Conservation (phyloP, 2,329 filamentous ascomycete species). For the Colletotrichum sublineola region DNA sequence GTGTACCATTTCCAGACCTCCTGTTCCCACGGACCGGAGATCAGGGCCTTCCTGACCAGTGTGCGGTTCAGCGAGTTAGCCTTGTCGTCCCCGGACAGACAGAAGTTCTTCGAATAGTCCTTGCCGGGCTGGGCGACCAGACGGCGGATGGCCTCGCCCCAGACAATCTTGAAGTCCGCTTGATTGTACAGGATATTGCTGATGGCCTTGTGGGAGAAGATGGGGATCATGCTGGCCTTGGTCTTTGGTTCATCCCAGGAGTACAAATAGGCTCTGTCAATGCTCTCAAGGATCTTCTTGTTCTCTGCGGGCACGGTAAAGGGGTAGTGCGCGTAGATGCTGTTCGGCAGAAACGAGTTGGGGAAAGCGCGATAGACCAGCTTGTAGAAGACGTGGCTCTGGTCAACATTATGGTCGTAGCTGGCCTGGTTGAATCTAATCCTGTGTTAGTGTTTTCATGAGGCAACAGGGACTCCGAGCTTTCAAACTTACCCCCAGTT, state of each 20-base stretch:
- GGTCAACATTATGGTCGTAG: constrained; percentile 69
- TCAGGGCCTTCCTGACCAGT: constrained; percentile 58
- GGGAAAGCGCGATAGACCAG: constrained; percentile 74
- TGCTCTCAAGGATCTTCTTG: constrained; percentile 67
- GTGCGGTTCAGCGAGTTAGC: constrained; percentile 56
- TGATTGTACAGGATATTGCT: constrained; percentile 66
- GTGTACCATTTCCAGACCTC: constrained; percentile 46
- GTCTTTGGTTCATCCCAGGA: constrained; percentile 67
- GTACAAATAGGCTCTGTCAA: constrained; percentile 69
- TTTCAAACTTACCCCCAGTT: constrained; percentile 70
- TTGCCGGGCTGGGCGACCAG: constrained; percentile 63
- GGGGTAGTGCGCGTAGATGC: constrained; percentile 74
- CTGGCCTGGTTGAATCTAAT: constrained; percentile 60
- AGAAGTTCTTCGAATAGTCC: constrained; percentile 58
- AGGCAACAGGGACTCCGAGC: not conserved
- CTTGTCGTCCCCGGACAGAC: constrained; percentile 60
- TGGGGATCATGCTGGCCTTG: constrained; percentile 59
- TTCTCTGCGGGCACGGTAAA: constrained; percentile 61
- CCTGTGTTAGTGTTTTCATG: not conserved
- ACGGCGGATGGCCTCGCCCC: constrained; percentile 66
- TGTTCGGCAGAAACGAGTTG: constrained; percentile 71
- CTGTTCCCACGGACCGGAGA: constrained; percentile 35
- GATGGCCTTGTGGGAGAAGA: constrained; percentile 67
- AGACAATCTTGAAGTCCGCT: constrained; percentile 70
- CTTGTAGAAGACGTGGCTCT: constrained; percentile 77